Evolutionary conservation across 2,329 filamentous ascomycete genomes (phyloP).

Genomic region (Teratosphaeriaceae sp.): DNA sequence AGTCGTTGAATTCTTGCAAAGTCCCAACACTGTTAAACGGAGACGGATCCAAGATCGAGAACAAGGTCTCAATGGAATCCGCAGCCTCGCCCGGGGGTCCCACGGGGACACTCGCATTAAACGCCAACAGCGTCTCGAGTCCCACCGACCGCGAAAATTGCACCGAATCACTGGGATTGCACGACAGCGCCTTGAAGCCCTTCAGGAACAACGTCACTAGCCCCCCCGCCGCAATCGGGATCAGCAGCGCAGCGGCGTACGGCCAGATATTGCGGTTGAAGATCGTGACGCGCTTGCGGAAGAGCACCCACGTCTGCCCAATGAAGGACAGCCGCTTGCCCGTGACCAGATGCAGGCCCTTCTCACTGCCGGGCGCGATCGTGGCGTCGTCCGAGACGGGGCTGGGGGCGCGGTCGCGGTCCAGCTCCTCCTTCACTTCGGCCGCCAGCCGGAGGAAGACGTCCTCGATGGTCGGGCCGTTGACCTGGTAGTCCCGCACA

Average conservation of each 20-base stretch:
- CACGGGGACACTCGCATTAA: constrained; percentile 29
- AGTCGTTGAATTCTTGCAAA: constrained; percentile 61
- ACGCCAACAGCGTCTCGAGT: constrained; percentile 16
- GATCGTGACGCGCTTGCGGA: constrained; percentile 70
- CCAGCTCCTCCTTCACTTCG: constrained; percentile 57
- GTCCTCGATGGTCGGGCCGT: constrained; percentile 85
- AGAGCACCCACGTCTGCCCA: constrained; percentile 66
- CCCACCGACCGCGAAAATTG: constrained; percentile 13
- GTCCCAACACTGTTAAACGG: constrained; percentile 52
- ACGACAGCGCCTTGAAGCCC: constrained; percentile 45
- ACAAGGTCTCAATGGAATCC: constrained; percentile 24
- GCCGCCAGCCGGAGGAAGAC: constrained; percentile 84
- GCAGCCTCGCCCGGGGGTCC: constrained; percentile 32
- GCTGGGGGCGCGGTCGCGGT: constrained; percentile 20
- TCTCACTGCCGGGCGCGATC: constrained; percentile 14
- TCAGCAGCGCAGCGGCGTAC: constrained; percentile 64
- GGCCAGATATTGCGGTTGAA: constrained; percentile 72
- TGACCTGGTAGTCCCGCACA: constrained; percentile 74
- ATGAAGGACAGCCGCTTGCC: constrained; percentile 64
- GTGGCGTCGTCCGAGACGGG: constrained; percentile 10
- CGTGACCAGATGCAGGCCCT: constrained; percentile 49
- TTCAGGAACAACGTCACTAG: constrained; percentile 71
- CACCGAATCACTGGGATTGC: constrained; percentile 34
- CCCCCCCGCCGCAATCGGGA: constrained; percentile 74
- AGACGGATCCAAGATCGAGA: constrained; percentile 15